Base-by-base conservation (phyloP, 345 rosid species). In the Syzygium jambos region DNA sequence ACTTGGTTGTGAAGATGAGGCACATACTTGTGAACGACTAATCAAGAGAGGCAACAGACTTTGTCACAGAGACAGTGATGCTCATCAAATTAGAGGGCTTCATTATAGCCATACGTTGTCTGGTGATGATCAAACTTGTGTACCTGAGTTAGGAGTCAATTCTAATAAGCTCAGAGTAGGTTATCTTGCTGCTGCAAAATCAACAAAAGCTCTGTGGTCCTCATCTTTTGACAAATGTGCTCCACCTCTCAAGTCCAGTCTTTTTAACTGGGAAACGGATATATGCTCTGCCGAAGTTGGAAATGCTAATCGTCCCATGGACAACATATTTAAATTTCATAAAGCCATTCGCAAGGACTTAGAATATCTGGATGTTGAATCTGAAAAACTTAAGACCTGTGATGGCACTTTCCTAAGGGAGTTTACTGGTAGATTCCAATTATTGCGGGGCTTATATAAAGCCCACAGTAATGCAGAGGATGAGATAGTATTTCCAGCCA, bases 401-500 rank as follows among this genome's bases (percentile, higher is more conserved):
- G 93, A 97, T 89, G 96, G 91, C 89, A 91, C 91, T 43, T 91
- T 93, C 90, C 94, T 97, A 88, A 93, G 95, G 89, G 95, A 94
- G 88, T 96, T 95, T 88, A 90, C 92, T 63, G 98, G 98, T 90
- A 93, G 99, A 85, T 97, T 97, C 89, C 97, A 89, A 88, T 91
- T 97, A 30, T 92, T 97, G 82, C 95, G 98, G 99, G 98, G 99
- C 88, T 93, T 96, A 85, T 95, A 96, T 91, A 94, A 95, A 91
- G 98, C 99, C 87, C 98, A 96, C 88, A 97, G 98, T 90, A 96
- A 95, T 92, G 98, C 98, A n/a, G 98, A 97, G 93, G 99, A 97
- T 94, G 98, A 97, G 86, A 94, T 97, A 87, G 95, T 97, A 86
- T 97, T 97, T 87, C 99, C 98, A 21, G 97, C 98, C 13, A 89